Evolutionary conservation across 768 basidiomycete genomes (phyloP), one percentile per base, ranked within the genome.

Genomic region (Suillus alpinus): DNA sequence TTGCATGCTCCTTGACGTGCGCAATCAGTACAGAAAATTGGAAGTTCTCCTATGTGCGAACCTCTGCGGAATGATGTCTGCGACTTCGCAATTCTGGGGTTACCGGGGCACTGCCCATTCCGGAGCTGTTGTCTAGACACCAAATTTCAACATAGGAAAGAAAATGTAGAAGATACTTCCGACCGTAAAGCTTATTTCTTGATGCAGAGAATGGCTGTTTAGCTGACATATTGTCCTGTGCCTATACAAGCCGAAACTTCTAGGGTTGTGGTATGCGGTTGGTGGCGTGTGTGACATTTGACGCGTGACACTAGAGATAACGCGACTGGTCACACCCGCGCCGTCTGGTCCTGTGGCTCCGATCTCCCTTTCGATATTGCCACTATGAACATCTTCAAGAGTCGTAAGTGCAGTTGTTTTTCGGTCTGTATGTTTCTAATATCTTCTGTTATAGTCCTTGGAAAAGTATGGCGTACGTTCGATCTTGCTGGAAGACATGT

Each of bases 391-490:
- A 85, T 94, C 73, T 92, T 94, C 78, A 86, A 81, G 76, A 92
- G 83, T 73, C 74, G 92, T 93, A 65, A 74, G 91, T 82, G 32
- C 47, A 46, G 59, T 65, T 61, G 51, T 40, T 41, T 49, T 23
- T 20, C 50, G 40, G 34, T 23, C 49, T 58, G 41, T 47, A 58
- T 64, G 31, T 60, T 26, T 44, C 69, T 77, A 39, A 77, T 62
- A 51, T 52, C 8, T 20, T 49, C 18, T 39, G 50, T 40, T 56
- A 55, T 65, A 95, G 94, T 96, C 40, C 82, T 95, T 62, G 89
- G 92, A 65, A 93, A 87, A 84, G 94, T 97, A 74, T 95, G 94
- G 94, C 92, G 95, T 95, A 75, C 75, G 94, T 86, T 63, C 29
- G 41, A 56, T 37, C 51, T 62, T 62, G 59, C 49, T 44, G 50